phyloP scores from a whole-genome alignment of 2,329 filamentous ascomycete genomes.

The Stemphylium vesicarium region DNA sequence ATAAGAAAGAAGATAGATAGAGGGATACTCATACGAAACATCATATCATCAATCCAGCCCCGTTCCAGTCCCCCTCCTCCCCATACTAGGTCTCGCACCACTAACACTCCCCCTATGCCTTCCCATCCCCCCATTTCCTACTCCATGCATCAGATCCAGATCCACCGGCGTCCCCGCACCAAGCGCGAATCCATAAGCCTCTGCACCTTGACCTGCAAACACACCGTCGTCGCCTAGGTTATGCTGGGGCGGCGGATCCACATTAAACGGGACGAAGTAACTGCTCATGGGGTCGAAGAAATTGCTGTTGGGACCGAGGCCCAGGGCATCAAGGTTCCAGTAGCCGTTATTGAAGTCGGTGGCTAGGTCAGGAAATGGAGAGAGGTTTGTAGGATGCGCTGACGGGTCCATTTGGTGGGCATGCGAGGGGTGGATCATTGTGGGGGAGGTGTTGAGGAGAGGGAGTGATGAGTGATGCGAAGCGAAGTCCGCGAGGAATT shows the following conservation, averaged over 20 bases:
- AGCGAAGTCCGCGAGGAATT: slow-evolving; percentile 55
- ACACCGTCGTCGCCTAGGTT: slow-evolving; percentile 46
- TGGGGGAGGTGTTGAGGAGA: slow-evolving; percentile 44
- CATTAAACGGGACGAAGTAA: slow-evolving; percentile 94
- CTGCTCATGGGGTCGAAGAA: slow-evolving; percentile 62
- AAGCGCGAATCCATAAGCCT: slow-evolving; percentile 19
- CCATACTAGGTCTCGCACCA: background rate
- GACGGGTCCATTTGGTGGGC: slow-evolving; percentile 38
- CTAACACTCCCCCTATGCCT: slow-evolving; percentile 6
- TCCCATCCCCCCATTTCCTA: background rate
- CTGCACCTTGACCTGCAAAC: slow-evolving; percentile 26
- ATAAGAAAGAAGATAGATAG: too few relatives aligned
- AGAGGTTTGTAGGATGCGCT: slow-evolving; percentile 14
- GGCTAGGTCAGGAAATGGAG: slow-evolving; percentile 42
- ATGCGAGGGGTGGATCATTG: slow-evolving; percentile 36
- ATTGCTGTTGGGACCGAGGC: slow-evolving; percentile 28
- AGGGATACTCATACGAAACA: too few relatives aligned
- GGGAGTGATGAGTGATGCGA: slow-evolving; percentile 47
- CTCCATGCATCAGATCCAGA: slow-evolving; percentile 20
- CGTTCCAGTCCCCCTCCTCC: slow-evolving; percentile 10
- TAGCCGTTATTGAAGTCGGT: slow-evolving; percentile 41
- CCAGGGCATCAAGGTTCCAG: slow-evolving; percentile 45
- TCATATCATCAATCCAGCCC: slow-evolving; percentile 5
- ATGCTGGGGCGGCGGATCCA: slow-evolving; percentile 68
- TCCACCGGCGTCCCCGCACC: slow-evolving; percentile 18